Conservation (phyloP, 129 eudicot species). For the Ambrosia artemisiifolia region DNA sequence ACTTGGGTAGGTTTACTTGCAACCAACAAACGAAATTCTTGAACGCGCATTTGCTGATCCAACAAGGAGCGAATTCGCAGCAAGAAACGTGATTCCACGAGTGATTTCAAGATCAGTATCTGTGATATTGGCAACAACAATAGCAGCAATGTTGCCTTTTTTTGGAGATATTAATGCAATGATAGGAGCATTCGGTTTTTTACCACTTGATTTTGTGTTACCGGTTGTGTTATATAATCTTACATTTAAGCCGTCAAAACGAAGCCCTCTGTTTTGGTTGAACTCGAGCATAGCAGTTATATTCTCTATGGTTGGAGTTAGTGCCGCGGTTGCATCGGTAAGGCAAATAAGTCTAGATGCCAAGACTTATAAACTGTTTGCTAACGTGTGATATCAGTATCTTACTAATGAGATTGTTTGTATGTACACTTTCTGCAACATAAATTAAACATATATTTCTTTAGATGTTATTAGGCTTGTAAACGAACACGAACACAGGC, state of each 20-base stretch:
- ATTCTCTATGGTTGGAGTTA: constrained; percentile 48
- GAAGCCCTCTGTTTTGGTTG: constrained; percentile 54
- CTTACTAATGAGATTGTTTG: neutral
- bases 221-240: constrained; percentile 74
- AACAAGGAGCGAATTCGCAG: constrained; percentile 54
- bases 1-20: constrained; percentile 65
- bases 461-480: too few species aligned
- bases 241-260: constrained; percentile 73
- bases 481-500: too few species aligned
- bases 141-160: constrained; percentile 91
- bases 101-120: constrained; percentile 68
- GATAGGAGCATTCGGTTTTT: constrained; percentile 81
- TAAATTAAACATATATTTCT: neutral
- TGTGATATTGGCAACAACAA: constrained; percentile 49
- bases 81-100: constrained; percentile 69
- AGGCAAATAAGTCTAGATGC: constrained; percentile 91
- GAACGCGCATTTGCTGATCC: constrained; percentile 71
- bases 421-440: neutral
- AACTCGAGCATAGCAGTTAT: constrained; percentile 57
- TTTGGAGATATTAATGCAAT: constrained; percentile 84
- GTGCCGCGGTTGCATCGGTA: constrained; percentile 78
- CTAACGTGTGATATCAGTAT: constrained; percentile 49
- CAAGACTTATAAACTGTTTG: constrained; percentile 66
- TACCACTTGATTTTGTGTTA: constrained; percentile 83
- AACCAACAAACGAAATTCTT: constrained; percentile 84